These are phyloP conservation scores for Lecanoromycetidae sp. DNA, from an alignment of 2,329 filamentous ascomycete genomes.

Conservation along the genomic window DNA sequence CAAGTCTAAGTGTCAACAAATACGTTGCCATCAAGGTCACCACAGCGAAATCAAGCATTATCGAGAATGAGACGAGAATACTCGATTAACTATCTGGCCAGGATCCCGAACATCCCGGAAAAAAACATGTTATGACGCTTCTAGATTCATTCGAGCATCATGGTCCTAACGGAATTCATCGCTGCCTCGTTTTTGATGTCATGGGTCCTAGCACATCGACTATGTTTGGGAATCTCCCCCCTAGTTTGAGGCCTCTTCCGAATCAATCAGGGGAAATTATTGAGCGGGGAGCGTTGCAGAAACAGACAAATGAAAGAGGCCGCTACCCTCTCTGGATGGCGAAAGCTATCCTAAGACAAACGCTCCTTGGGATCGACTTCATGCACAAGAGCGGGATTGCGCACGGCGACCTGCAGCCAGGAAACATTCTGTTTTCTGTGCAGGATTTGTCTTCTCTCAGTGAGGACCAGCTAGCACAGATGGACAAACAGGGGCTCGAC, in stretches of 20 bases:
- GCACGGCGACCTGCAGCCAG: constrained; percentile 92
- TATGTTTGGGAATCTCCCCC: constrained; percentile 92
- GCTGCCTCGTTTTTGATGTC: constrained; percentile 99
- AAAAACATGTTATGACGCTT: constrained; percentile 88
- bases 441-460: too few species aligned
- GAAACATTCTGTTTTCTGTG: constrained; percentile 94
- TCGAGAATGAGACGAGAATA: constrained; percentile 98
- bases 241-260: constrained; percentile 89
- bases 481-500: too few species aligned
- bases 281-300: too few species aligned
- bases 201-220: constrained; percentile 85
- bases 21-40: constrained; percentile 94
- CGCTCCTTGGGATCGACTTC: constrained; percentile 88
- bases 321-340: too few species aligned
- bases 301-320: too few species aligned
- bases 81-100: constrained; percentile 94
- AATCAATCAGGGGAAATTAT: too few species aligned
- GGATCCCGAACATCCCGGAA: constrained; percentile 85
- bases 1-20: too few species aligned
- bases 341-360: constrained; percentile 99
- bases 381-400: constrained; percentile 97
- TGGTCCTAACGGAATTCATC: constrained; percentile 87
- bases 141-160: constrained; percentile 97
- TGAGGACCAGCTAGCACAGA: too few species aligned
- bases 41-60: constrained; percentile 97